Conservation (phyloP, 768 basidiomycete species). For the Favolaschia claudopus region DNA sequence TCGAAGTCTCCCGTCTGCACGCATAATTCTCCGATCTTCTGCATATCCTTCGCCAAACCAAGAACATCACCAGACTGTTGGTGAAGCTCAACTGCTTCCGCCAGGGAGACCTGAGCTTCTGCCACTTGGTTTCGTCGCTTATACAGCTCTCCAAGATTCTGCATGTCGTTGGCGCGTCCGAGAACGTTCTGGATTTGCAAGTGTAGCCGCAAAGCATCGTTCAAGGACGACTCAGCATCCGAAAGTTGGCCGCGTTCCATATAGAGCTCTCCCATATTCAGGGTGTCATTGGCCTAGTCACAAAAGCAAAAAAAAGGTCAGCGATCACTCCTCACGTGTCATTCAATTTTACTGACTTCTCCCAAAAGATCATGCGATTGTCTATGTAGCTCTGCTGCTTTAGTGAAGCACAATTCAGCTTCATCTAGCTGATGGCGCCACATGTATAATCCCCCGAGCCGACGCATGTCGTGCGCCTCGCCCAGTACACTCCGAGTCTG, state of each 20-base stretch:
- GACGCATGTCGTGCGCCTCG: constrained; percentile 25
- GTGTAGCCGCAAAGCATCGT: constrained; percentile 24
- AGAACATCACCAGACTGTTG: constrained; percentile 19
- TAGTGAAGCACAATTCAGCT: constrained; percentile 27
- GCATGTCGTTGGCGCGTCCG: constrained; percentile 25
- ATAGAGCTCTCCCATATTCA: constrained; percentile 24
- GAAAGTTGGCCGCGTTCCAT: constrained; percentile 21
- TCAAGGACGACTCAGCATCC: constrained; percentile 25
- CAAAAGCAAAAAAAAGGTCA: not conserved
- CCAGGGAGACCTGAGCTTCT: constrained; percentile 25
- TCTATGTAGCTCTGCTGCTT: constrained; percentile 26
- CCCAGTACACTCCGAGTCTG: constrained; percentile 22
- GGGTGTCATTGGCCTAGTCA: constrained; percentile 27
- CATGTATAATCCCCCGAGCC: constrained; percentile 23
- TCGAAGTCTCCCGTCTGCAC: constrained; percentile 3
- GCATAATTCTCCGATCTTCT: constrained; percentile 17
- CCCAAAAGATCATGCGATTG: constrained; percentile 24
- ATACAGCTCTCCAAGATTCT: constrained; percentile 22
- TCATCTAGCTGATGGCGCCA: constrained; percentile 24
- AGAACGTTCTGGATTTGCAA: constrained; percentile 24
- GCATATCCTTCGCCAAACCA: constrained; percentile 21
- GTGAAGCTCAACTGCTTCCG: constrained; percentile 26
- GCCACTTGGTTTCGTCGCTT: constrained; percentile 14
- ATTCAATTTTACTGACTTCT: constrained; percentile 8
- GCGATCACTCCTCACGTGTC: not conserved